Evolutionary conservation across 345 rosid genomes (phyloP).

Genomic region (Raphanus raphanistrum): DNA sequence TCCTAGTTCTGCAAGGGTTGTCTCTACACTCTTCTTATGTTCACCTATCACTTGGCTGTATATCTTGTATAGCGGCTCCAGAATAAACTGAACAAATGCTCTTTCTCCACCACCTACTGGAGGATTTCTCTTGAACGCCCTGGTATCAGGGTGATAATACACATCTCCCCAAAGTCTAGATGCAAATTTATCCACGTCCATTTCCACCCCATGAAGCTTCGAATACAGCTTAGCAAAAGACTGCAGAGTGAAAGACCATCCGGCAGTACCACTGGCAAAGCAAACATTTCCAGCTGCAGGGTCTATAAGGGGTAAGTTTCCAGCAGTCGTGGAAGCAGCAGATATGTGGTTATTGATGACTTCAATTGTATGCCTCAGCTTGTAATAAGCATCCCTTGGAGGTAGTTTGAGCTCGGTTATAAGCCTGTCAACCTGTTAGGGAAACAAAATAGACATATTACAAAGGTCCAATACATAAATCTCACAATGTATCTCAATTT

Average conservation of each 20-base stretch:
- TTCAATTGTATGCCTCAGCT: conserved; percentile 92
- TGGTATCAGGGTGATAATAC: conserved; percentile 74
- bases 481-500: conserved; percentile 1
- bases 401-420: conserved; percentile 96
- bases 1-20: conserved; percentile 94
- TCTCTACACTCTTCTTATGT: conserved; percentile 94
- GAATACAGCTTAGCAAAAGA: conserved; percentile 91
- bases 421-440: conserved; percentile 80
- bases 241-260: conserved; percentile 97
- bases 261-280: conserved; percentile 91
- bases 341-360: conserved; percentile 91
- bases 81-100: conserved; percentile 89
- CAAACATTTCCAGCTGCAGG: conserved; percentile 94
- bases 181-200: conserved; percentile 89
- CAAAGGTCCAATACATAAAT: conserved; percentile 7
- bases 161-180: conserved; percentile 93
- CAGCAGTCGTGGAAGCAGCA: conserved; percentile 87
- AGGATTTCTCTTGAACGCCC: conserved; percentile 72
- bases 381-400: conserved; percentile 96
- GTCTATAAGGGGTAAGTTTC: conserved; percentile 76
- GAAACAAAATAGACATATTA: conserved; percentile 7
- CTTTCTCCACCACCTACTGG: conserved; percentile 88
- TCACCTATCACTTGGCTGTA: conserved; percentile 99
- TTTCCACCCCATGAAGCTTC: conserved; percentile 88
- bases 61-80: conserved; percentile 94